phyloP scores from a whole-genome alignment of 2,329 filamentous ascomycete species.

The Lasiodiplodia theobromae region DNA sequence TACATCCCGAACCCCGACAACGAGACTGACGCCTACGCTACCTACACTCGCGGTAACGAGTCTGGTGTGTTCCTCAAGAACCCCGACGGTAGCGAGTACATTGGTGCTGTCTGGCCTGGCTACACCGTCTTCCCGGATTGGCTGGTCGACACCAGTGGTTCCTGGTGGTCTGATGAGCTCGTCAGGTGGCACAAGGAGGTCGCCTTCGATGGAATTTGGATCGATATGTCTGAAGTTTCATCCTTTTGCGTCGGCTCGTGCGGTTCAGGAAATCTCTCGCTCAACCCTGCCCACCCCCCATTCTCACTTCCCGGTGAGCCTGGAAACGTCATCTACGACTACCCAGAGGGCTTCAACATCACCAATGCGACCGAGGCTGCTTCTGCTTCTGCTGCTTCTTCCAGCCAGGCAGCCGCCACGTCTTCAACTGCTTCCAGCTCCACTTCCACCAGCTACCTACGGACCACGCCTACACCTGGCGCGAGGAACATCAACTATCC shows the following conservation, averaged over 20 bases:
- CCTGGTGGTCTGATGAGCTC: constrained; percentile 67
- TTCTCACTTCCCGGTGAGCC: constrained; percentile 71
- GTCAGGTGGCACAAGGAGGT: constrained; percentile 60
- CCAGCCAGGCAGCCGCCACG: constrained; percentile 57
- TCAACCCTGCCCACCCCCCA: constrained; percentile 73
- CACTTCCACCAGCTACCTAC: constrained; percentile 55
- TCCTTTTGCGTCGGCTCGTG: constrained; percentile 76
- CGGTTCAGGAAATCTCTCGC: constrained; percentile 67
- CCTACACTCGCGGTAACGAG: constrained; percentile 59
- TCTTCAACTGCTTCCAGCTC: constrained; percentile 38
- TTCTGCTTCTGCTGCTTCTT: constrained; percentile 62
- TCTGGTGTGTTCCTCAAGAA: constrained; percentile 61
- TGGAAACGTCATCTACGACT: constrained; percentile 65
- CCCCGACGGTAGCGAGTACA: constrained; percentile 62
- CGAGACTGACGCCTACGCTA: constrained; percentile 63
- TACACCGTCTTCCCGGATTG: constrained; percentile 69
- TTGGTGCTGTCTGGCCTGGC: constrained; percentile 64
- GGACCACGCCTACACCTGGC: constrained; percentile 68
- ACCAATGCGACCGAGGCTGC: constrained; percentile 74
- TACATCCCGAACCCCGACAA: constrained; percentile 78
- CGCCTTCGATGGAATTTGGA: constrained; percentile 60
- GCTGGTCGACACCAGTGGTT: constrained; percentile 64
- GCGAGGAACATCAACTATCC: constrained; percentile 74
- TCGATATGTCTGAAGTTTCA: constrained; percentile 68
- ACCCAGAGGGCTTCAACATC: constrained; percentile 73